Conservation (phyloP, 2,329 filamentous ascomycete species). For the Magnaporthales sp. region DNA sequence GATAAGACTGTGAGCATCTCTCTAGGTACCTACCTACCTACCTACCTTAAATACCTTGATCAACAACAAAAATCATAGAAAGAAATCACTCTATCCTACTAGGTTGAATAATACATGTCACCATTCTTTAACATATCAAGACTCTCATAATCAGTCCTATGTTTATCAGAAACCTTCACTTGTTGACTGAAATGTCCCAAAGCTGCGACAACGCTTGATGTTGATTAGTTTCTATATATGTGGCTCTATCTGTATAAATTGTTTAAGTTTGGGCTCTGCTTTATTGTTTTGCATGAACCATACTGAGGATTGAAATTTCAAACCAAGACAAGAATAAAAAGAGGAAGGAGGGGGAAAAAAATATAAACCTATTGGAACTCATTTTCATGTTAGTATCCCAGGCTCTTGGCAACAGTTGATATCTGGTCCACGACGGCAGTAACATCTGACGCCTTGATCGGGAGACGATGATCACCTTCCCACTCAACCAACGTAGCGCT, state of each 20-base stretch:
- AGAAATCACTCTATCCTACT: too few species aligned
- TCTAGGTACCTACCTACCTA: too few species aligned
- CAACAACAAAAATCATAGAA: too few species aligned
- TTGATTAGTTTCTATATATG: not conserved
- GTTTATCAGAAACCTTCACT: not conserved
- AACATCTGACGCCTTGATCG: constrained; percentile 60
- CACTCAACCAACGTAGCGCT: constrained; percentile 56
- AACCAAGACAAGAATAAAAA: too few species aligned
- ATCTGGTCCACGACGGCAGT: not conserved
- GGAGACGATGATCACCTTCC: constrained; percentile 64
- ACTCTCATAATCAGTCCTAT: not conserved
- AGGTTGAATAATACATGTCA: too few species aligned
- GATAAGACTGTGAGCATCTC: too few species aligned
- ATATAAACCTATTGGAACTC: not conserved
- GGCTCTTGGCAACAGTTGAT: not conserved
- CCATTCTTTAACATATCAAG: not conserved
- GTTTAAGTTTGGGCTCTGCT: not conserved
- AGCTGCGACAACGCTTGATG: not conserved
- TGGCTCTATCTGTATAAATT: not conserved
- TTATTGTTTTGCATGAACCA: not conserved
- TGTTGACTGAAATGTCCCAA: not conserved
- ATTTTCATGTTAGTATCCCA: not conserved
- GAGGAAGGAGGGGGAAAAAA: not conserved
- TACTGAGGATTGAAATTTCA: not conserved
- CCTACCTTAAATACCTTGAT: too few species aligned